Base-by-base conservation (phyloP, 495 filamentous ascomycete species). In the Hyaloscypha finlandica region DNA sequence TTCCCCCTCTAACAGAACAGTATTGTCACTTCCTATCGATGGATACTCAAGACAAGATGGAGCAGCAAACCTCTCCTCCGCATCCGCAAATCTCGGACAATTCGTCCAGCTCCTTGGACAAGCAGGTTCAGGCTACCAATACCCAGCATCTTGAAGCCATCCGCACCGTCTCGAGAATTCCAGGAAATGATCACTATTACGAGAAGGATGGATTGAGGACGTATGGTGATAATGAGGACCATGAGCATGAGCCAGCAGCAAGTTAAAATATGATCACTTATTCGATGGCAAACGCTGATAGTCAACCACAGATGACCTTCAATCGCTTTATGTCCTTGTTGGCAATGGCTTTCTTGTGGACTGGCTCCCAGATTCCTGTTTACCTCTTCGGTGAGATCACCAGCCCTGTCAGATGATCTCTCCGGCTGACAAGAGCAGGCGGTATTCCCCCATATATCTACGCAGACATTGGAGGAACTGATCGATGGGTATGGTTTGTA, bases 401-500 rank as follows among this genome's bases (percentile, higher is more conserved):
- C 8, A 11, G 42, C 25, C 5, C 63, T 5, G 16, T 32, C 42
- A 45, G 22, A 19, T 22, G 22, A 65, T 11, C 30, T 32, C 20
- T 39, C 12, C 54, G 11, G 42, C 65, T 68, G 20, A 69, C 39
- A 2, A n/a, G 19, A 37, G 20, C 61, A 83, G 84, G 84, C 22
- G 85, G 83, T 11, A 83, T 88, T 64, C 86, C 86, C 35, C 87
- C 87, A 0, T 83, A 85, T 73, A 88, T 92, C 58, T 90, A 90
- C 72, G 71, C 76, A 11, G 82, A 86, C 20, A 85, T 92, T 68
- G 89, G 88, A 25, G 89, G 89, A 54, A 72, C 80, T 11, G 85
- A 89, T 73, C 77, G 86, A 70, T 92, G 86, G 85, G 80, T 89
- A n/a, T 92, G 89, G 89, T 86, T 91, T 79, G 83, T 90, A 48